Percentiles rank a stretch among this genome's conserved stretches.
Evolutionary conservation across 2,329 filamentous ascomycete genomes (phyloP).

Genomic region (Thelonectria rubi): DNA sequence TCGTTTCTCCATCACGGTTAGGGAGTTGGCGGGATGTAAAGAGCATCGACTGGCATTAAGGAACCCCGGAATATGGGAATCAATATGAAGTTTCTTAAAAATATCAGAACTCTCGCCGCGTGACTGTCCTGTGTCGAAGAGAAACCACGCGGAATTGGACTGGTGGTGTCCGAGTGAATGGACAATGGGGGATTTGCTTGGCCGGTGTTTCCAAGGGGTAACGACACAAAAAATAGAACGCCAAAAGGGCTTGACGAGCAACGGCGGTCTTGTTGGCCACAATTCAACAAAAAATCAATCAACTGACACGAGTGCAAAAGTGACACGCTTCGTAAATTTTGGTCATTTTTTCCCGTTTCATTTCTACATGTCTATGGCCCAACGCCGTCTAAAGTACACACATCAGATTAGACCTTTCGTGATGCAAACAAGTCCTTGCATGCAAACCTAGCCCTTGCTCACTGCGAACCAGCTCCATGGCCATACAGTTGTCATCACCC

Average conservation of each 20-base stretch:
- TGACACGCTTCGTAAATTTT: constrained; percentile 12
- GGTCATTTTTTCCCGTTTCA: constrained; percentile 44
- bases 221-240: constrained; percentile 20
- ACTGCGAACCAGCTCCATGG: constrained; percentile 51
- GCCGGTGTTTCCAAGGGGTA: constrained; percentile 25
- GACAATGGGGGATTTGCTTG: constrained; percentile 38
- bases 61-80: constrained; percentile 53
- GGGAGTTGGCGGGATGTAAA: constrained; percentile 60
- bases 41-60: constrained; percentile 57
- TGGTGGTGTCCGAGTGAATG: constrained; percentile 36
- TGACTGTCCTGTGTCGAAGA: constrained; percentile 43
- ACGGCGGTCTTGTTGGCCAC: constrained; percentile 24
- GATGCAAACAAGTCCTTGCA: constrained; percentile 45
- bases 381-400: constrained; percentile 56
- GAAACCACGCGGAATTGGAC: constrained; percentile 36
- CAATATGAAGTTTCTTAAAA: constrained; percentile 54
- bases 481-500: constrained; percentile 46
- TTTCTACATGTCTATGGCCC: constrained; percentile 53
- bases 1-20: constrained; percentile 56
- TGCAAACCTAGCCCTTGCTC: constrained; percentile 47
- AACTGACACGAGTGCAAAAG: background rate
- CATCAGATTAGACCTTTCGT: constrained; percentile 53
- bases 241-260: constrained; percentile 17
- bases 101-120: constrained; percentile 42
- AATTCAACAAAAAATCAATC: constrained; percentile 12